A percentile compares a stretch with the other conserved stretches of the same genome.
Evolutionary conservation across 2,329 filamentous ascomycete genomes (phyloP).

Genomic region (Cytospora mali): DNA sequence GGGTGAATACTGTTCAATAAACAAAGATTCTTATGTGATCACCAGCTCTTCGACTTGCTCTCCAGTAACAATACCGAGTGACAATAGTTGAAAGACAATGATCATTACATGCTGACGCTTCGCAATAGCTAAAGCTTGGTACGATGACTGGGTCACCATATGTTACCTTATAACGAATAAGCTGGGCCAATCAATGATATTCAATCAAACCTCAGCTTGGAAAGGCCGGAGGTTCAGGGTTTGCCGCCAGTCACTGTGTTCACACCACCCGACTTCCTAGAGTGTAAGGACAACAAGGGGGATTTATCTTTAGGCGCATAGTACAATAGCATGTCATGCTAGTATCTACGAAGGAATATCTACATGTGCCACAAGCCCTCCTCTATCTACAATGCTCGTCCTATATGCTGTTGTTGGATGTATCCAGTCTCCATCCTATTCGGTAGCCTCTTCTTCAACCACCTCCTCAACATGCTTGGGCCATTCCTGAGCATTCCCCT

Average conservation of each 20-base stretch:
- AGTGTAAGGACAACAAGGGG: not conserved
- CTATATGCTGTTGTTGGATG: not conserved
- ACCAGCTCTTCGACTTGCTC: not conserved
- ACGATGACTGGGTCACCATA: not conserved
- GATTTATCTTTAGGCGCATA: not conserved
- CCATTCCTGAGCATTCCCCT: conserved; percentile 38
- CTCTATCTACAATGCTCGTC: not conserved
- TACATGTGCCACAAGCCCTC: not conserved
- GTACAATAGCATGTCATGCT: not conserved
- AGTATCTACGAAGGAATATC: not conserved
- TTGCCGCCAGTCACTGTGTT: not conserved
- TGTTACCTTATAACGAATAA: not conserved
- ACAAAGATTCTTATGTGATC: too few relatives aligned
- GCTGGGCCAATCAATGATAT: not conserved
- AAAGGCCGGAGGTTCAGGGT: not conserved
- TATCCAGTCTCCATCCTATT: not conserved
- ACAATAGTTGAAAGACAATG: not conserved
- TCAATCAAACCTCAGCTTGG: not conserved
- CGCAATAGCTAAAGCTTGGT: too few relatives aligned
- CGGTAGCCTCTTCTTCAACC: not conserved
- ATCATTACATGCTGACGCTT: too few relatives aligned
- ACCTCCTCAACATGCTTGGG: conserved; percentile 10
- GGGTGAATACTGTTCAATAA: too few relatives aligned
- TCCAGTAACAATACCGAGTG: not conserved
- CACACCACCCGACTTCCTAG: not conserved